Percentiles rank a stretch among this genome's conserved stretches.
Conservation (phyloP, 495 filamentous ascomycete species). For the Neurospora sp. region DNA sequence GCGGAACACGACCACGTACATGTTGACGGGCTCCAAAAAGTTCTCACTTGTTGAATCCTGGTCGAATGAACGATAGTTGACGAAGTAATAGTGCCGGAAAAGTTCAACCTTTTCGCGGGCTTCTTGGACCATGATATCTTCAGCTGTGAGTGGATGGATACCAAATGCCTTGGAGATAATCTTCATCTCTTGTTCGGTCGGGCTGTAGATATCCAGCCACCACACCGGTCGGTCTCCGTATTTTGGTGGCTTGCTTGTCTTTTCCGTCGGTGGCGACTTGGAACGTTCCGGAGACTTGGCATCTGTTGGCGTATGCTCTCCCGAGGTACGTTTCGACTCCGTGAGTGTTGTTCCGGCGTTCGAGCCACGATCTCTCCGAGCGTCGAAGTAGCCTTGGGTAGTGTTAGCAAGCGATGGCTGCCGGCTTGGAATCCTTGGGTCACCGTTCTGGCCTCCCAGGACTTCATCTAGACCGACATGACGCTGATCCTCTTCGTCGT, state of each 20-base stretch:
- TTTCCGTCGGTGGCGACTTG: conserved; percentile 17
- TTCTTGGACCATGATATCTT: conserved; percentile 97
- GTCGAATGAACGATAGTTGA: conserved; percentile 95
- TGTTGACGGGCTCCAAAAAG: conserved; percentile 90
- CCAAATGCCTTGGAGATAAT: conserved; percentile 85
- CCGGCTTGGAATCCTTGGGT: conserved; percentile 19
- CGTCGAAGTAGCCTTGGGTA: conserved; percentile 12
- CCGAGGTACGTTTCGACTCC: conserved; percentile 9
- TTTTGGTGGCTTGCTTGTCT: conserved; percentile 41
- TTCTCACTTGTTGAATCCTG: conserved; percentile 80
- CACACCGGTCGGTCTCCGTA: conserved; percentile 88
- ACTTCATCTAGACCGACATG: conserved; percentile 13
- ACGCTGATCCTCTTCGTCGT: conserved; percentile 36
- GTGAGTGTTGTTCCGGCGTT: neutral
- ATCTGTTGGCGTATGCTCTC: conserved; percentile 7
- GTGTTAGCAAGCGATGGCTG: conserved; percentile 26
- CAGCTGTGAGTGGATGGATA: conserved; percentile 87
- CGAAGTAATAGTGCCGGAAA: conserved; percentile 94
- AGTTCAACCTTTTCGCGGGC: conserved; percentile 96
- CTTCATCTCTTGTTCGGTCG: conserved; percentile 88
- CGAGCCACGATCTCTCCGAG: conserved; percentile 7
- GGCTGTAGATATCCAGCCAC: conserved; percentile 88
- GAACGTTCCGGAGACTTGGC: conserved; percentile 15
- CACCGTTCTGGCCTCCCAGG: conserved; percentile 16
- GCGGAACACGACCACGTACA: conserved; percentile 94